phyloP scores from a whole-genome alignment of 495 filamentous ascomycete genomes.

The Neurospora africana region DNA sequence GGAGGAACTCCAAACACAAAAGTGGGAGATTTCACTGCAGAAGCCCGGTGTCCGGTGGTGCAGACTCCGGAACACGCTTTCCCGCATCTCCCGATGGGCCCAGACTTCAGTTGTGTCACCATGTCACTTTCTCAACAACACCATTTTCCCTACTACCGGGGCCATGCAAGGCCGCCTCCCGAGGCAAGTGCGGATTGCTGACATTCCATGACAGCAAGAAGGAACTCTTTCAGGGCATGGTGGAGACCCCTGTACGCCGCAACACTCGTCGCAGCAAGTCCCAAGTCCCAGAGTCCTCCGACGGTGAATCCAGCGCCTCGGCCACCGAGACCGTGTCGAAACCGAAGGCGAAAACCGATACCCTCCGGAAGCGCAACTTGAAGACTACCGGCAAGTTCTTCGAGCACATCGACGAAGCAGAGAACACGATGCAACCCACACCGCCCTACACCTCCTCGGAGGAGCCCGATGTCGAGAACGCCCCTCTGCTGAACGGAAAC shows the following conservation, averaged over 20 bases:
- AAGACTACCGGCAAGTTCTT: slow-evolving; percentile 29
- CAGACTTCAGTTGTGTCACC: neutral
- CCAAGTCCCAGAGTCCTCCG: slow-evolving; percentile 29
- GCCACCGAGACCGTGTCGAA: slow-evolving; percentile 9
- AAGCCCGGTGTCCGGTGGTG: neutral
- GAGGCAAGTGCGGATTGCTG: neutral
- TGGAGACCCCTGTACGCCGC: slow-evolving; percentile 33
- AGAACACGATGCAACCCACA: slow-evolving; percentile 12
- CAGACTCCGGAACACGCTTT: neutral
- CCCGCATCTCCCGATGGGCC: neutral
- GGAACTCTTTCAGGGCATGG: slow-evolving; percentile 42
- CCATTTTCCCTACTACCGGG: neutral
- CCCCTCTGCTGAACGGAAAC: slow-evolving; percentile 11
- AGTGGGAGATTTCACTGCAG: neutral
- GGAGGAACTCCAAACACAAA: neutral
- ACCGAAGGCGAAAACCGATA: neutral
- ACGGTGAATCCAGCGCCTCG: slow-evolving; percentile 34
- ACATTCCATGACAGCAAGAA: slow-evolving; percentile 28
- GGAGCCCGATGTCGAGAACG: slow-evolving; percentile 20
- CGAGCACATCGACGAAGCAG: slow-evolving; percentile 33
- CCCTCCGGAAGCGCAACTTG: slow-evolving; percentile 21
- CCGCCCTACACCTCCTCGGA: slow-evolving; percentile 16
- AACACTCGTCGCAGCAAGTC: slow-evolving; percentile 32
- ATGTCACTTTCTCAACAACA: neutral
- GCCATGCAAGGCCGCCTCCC: neutral